phyloP scores from a whole-genome alignment of 225 moss, liverwort and hornwort genomes.

The Sphagnum tenellum region DNA sequence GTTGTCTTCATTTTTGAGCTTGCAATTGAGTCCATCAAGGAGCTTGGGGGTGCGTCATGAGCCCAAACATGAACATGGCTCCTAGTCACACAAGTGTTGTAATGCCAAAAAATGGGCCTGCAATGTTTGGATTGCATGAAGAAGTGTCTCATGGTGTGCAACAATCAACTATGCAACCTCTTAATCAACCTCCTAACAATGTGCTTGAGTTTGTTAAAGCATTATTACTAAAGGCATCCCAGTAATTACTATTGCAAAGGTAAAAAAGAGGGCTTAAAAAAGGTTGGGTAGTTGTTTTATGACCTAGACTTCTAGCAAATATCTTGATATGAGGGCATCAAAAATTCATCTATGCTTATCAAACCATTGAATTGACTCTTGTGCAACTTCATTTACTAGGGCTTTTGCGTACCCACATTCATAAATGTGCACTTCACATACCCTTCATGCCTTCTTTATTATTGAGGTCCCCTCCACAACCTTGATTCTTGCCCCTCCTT shows the following conservation, averaged over 20 bases:
- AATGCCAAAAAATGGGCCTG: slow-evolving; percentile 72
- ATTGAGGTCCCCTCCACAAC: slow-evolving; percentile 69
- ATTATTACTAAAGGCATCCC: slow-evolving; percentile 80
- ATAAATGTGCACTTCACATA: slow-evolving; percentile 50
- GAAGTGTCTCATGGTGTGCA: slow-evolving; percentile 71
- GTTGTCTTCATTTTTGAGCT: no score
- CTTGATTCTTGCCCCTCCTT: slow-evolving; percentile 61
- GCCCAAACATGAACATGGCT: slow-evolving; percentile 98
- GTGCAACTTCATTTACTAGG: slow-evolving; percentile 62
- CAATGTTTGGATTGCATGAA: slow-evolving; percentile 57
- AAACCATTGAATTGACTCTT: slow-evolving; percentile 80
- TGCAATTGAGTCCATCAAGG: no score
- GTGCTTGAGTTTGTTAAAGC: slow-evolving; percentile 76
- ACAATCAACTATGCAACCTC: slow-evolving; percentile 58
- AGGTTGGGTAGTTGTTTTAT: slow-evolving; percentile 45
- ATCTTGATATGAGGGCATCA: slow-evolving; percentile 60
- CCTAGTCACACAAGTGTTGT: slow-evolving; percentile 63
- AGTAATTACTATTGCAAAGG: slow-evolving; percentile 67
- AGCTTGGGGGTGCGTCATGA: no score
- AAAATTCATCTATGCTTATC: slow-evolving; percentile 74
- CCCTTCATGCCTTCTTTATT: slow-evolving; percentile 55
- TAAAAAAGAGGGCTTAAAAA: slow-evolving; percentile 58
- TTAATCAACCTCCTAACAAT: slow-evolving; percentile 79
- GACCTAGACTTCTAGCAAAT: slow-evolving; percentile 58
- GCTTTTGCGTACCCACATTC: slow-evolving; percentile 78